Conservation (phyloP, 495 filamentous ascomycete genomes). For the Neurospora sp. region DNA sequence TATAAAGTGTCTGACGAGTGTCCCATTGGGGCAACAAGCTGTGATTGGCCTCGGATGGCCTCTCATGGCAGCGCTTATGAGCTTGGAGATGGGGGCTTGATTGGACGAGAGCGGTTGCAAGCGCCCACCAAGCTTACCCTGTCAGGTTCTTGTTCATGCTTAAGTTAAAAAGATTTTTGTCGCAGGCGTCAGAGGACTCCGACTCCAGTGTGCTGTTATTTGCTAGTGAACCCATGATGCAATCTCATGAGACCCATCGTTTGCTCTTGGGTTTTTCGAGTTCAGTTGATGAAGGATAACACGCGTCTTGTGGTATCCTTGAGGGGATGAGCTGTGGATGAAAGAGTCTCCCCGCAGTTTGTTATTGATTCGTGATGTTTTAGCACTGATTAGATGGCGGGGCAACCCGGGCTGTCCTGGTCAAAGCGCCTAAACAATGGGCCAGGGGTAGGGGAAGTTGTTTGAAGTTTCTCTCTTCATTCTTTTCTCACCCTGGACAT, state of each 20-base stretch:
- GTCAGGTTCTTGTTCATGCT: not conserved
- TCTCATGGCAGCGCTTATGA: slow-evolving; percentile 18
- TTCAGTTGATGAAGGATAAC: not conserved
- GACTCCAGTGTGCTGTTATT: not conserved
- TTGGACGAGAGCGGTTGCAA: slow-evolving; percentile 14
- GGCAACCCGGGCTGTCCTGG: not conserved
- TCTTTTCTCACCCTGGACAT: not conserved
- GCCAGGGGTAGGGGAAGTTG: not conserved
- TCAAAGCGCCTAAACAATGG: not conserved
- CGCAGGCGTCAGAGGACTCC: not conserved
- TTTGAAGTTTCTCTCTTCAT: not conserved
- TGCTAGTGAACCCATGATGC: not conserved
- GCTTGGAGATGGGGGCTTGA: slow-evolving; percentile 9
- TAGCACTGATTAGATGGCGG: not conserved
- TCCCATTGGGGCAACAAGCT: slow-evolving; percentile 2
- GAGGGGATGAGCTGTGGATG: not conserved
- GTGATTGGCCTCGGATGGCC: slow-evolving; percentile 22
- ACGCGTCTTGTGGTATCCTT: not conserved
- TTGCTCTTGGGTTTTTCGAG: not conserved
- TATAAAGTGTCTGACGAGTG: not conserved
- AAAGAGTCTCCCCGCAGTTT: not conserved
- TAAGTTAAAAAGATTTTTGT: not conserved
- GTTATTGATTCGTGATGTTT: not conserved
- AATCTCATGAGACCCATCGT: not conserved
- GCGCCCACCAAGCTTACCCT: slow-evolving; percentile 11